Evolutionary conservation across 352 stramenopile genomes (phyloP), one percentile per base, ranked within the genome.

Genomic region (Phytophthora kernoviae): DNA sequence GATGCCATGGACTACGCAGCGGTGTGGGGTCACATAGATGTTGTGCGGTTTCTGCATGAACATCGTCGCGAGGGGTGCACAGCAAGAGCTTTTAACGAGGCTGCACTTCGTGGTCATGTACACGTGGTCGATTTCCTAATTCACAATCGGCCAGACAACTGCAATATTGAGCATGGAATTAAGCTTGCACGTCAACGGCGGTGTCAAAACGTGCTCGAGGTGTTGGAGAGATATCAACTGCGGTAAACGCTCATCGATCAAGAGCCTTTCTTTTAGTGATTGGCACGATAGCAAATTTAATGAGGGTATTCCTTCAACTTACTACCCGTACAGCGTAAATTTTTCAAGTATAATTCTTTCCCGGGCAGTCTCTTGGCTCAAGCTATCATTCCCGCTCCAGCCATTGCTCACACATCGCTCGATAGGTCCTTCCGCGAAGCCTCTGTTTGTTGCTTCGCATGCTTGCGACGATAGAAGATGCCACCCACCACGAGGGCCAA

Each of bases 1-100:
- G 62, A 73, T 42, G 77, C 80, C 0, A 88, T 90, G 74, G 67
- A 87, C 60, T 79, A 79, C 36, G 78, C 78, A 0, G 78, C 74
- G 8, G 47, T 73, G 22, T 73, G 68, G 42, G 64, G 64, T 3
- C 76, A 84, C 45, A 40, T 79, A 0, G 76, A 84, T 7, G 57
- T 84, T 8, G 65, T 88, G 24, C 43, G 53, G 15, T 90, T 73
- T 32, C 62, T 90, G 32, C 74, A 87, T 26, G 67, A 74, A 17
- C 80, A 87, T 48, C 76, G 78, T 14, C 53, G 44, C 0, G 80
- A 88, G 56, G 78, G 81, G 0, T 88, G 72, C 45, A 87, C 76
- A 4, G 26, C 34, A 7, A 73, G 75, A 54, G 81, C 74, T 1
- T 84, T 90, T 26, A 64, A 74, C 11, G 70, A 87, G 51, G 77